These are phyloP conservation scores for Pulchroboletus neoregius DNA, from an alignment of 1,284 basidiomycete genomes.

Conservation along the genomic window DNA sequence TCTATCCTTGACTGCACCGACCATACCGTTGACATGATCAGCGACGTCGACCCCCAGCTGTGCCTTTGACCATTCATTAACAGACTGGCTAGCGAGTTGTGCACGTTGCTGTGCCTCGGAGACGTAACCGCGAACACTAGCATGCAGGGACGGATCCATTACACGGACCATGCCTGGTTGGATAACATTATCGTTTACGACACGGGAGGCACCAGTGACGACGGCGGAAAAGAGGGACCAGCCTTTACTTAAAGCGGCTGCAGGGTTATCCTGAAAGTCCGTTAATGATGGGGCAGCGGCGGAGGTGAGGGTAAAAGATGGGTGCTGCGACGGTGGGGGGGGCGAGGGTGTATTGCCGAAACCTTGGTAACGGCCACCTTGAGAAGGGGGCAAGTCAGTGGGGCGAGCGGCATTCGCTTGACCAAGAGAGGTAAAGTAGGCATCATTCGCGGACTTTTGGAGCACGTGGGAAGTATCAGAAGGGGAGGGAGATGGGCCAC, in stretches of 20 bases:
- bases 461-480: constrained; percentile 40
- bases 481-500: constrained; percentile 41
- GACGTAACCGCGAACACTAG: constrained; percentile 66
- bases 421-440: constrained; percentile 72
- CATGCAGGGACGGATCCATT: constrained; percentile 72
- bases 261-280: constrained; percentile 78
- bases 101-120: constrained; percentile 63
- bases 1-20: constrained; percentile 52
- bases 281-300: constrained; percentile 62
- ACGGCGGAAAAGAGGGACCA: constrained; percentile 81
- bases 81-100: constrained; percentile 51
- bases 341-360: constrained; percentile 74
- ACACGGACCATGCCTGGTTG: constrained; percentile 78
- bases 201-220: constrained; percentile 67
- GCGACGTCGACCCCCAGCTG: constrained; percentile 80
- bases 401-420: constrained; percentile 67
- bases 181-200: constrained; percentile 74
- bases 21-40: constrained; percentile 58
- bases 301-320: constrained; percentile 65
- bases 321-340: constrained; percentile 45
- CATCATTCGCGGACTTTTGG: constrained; percentile 73
- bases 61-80: constrained; percentile 68
- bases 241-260: constrained; percentile 74
- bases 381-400: constrained; percentile 73
- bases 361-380: constrained; percentile 81